Base-by-base conservation (phyloP, 2,329 filamentous ascomycete species). In the Trichoderma breve region DNA sequence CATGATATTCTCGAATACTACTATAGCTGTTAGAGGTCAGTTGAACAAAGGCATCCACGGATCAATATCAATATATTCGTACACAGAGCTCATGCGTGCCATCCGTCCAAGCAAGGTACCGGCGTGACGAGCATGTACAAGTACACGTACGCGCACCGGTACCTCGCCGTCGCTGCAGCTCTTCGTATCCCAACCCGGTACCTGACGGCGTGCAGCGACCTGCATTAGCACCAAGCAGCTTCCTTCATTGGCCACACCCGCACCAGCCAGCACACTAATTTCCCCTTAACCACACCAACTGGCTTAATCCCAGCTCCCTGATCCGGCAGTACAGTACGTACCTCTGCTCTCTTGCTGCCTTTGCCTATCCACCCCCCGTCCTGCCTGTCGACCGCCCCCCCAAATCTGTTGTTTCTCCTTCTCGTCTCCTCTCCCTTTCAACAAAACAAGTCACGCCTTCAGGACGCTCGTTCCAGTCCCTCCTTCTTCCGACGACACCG, bases 371-470 rank as follows among this genome's bases (percentile, higher is more conserved):
- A 51, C 67, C 39, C 67, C 60, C 58, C 60, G 58, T 51, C 47
- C 43, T 51, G 39, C 68, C 36, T 61, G 21, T 55, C 43, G 61
- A n/a, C 64, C 65, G 47, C 64, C 67, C 68, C 68, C 68, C 68
- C 66, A 36, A 70, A 64, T 71, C 68, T 60, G 60, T 63, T 47
- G 43, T 64, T 55, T 71, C 67, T 71, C 61, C 61, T 70, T 71
- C 71, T 72, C 71, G 47, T 62, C 66, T 70, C 69, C 58, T 74
- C 64, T 77, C 79, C 80, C 81, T 80, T 82, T 80, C 80, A 81
- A 81, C 80, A 82, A 82, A 81, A 81, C 79, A 80, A 80, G 77
- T 77, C 80, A 77, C 79, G 81, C 79, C 78, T 79, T 80, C 78
- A 72, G 62, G 77, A 74, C 78, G 74, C 79, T 82, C 80, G 80